Evolutionary conservation across 148 eudicot genomes (phyloP).

Genomic region (Silene conica): DNA sequence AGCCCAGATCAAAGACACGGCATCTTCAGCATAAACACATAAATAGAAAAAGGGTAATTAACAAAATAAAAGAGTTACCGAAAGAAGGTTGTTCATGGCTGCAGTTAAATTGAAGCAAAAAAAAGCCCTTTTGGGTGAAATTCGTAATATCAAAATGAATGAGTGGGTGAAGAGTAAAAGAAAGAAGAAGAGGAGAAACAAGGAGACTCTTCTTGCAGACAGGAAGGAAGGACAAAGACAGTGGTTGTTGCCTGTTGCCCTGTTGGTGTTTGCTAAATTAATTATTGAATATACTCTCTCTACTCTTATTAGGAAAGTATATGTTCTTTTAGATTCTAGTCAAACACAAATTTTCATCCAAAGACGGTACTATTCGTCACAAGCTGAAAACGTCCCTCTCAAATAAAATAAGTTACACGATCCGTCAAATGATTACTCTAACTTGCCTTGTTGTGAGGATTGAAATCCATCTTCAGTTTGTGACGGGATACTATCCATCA

Average conservation of each 20-base stretch:
- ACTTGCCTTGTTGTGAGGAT: too few relatives aligned
- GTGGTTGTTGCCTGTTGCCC: neutral
- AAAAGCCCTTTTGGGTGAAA: neutral
- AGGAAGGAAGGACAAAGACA: too few relatives aligned
- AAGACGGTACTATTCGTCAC: too few relatives aligned
- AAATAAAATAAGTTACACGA: too few relatives aligned
- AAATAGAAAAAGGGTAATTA: neutral
- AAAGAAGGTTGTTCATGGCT: neutral
- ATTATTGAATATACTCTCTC: neutral
- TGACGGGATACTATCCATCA: too few relatives aligned
- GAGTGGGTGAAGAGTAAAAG: neutral
- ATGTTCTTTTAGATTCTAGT: too few relatives aligned
- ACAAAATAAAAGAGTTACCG: neutral
- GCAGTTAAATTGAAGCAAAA: neutral
- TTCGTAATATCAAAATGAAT: too few relatives aligned
- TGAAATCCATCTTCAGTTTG: too few relatives aligned
- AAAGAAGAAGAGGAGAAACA: neutral
- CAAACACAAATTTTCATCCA: too few relatives aligned
- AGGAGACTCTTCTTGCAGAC: neutral
- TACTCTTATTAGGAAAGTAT: neutral
- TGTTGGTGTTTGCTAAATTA: too few relatives aligned
- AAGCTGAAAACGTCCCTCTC: too few relatives aligned
- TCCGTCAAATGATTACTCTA: too few relatives aligned
- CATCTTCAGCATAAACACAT: neutral
- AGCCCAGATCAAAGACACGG: neutral